Conservation (phyloP, 192 early-diverging fungal species). For the Spizellomyces punctatus region DNA sequence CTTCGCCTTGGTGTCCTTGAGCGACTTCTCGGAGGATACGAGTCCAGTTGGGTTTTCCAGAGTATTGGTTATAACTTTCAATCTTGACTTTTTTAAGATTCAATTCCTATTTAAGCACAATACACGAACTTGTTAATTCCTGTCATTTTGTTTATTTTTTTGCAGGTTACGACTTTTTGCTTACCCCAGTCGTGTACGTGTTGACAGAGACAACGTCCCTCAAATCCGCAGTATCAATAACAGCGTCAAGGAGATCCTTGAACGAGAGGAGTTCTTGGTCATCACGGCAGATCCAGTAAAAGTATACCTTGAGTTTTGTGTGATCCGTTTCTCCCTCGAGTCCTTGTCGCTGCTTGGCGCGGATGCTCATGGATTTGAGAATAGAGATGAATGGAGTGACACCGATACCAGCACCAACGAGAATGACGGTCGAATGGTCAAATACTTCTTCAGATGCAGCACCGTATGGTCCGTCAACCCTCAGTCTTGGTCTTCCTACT, state of each 20-base stretch:
- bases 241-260: constrained; percentile 42
- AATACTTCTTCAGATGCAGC: constrained; percentile 55
- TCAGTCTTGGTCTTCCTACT: constrained; percentile 47
- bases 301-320: constrained; percentile 32
- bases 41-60: constrained; percentile 42
- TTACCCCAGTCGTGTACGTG: constrained; percentile 48
- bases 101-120: constrained; percentile 57
- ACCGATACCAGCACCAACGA: constrained; percentile 44
- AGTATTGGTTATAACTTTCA: constrained; percentile 36
- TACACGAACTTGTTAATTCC: background rate
- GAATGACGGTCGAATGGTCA: constrained; percentile 37
- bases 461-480: constrained; percentile 75
- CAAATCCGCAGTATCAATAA: constrained; percentile 32
- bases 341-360: background rate
- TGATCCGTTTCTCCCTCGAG: background rate
- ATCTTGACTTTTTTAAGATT: constrained; percentile 62
- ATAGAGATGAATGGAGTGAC: constrained; percentile 43
- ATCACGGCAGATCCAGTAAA: constrained; percentile 46
- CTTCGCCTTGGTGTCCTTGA: constrained; percentile 26
- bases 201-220: constrained; percentile 25
- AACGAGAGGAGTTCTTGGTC: constrained; percentile 35
- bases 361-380: constrained; percentile 34
- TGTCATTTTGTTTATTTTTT: constrained; percentile 17
- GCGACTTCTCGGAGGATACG: constrained; percentile 43
- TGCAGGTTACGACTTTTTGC: constrained; percentile 17